These are phyloP conservation scores for Eucalyptus tenuipes DNA, from an alignment of 345 rosid species.

Conservation along the genomic window DNA sequence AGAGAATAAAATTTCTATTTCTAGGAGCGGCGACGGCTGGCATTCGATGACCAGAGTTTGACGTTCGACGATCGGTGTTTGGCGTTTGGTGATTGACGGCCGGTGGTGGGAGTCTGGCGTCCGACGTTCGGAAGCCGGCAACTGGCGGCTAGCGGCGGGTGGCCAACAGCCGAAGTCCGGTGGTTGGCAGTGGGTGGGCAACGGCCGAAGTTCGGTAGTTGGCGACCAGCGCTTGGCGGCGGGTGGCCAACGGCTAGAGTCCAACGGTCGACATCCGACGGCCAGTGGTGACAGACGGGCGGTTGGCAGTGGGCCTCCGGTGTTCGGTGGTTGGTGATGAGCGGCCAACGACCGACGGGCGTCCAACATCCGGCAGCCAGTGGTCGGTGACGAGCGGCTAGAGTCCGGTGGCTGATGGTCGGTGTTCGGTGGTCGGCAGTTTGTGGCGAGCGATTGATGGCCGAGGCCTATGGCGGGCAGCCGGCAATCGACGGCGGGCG, in stretches of 20 bases:
- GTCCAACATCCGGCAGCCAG: accelerated
- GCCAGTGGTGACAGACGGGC: accelerated
- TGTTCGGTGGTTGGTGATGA: too few species aligned
- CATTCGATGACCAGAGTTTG: accelerated
- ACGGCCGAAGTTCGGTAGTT: accelerated
- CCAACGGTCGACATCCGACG: accelerated
- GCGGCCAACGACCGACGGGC: too few species aligned
- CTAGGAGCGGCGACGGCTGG: accelerated
- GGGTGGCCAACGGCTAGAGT: too few species aligned
- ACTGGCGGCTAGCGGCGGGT: accelerated
- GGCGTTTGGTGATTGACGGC: too few species aligned
- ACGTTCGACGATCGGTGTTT: accelerated
- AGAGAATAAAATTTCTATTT: too few species aligned
- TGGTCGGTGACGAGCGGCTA: accelerated
- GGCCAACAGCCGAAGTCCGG: accelerated
- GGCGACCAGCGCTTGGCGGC: too few species aligned
- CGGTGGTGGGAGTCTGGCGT: accelerated
- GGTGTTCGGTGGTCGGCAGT: too few species aligned
- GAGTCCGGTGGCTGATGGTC: accelerated
- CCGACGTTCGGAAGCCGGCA: too few species aligned
- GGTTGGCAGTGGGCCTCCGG: accelerated
- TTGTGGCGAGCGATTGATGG: too few species aligned
- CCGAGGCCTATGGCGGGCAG: too few species aligned
- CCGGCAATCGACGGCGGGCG: too few species aligned
- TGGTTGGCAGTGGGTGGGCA: too few species aligned